phyloP scores from a whole-genome alignment of 257 asterid genomes.

The Salvia hispanica region DNA sequence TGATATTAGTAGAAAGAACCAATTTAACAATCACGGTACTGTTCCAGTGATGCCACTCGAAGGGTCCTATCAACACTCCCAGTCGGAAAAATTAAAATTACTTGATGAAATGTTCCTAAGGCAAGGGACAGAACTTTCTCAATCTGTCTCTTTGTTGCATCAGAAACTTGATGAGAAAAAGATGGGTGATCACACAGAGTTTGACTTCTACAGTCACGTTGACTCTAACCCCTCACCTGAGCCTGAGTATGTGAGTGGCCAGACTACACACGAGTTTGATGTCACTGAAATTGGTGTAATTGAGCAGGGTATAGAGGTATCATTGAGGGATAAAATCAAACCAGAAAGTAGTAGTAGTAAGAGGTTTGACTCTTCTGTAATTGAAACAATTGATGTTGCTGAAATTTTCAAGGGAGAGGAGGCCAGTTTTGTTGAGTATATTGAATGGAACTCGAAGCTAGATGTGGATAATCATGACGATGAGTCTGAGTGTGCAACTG shows the following conservation, averaged over 20 bases:
- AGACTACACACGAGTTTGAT: slow-evolving; percentile 37
- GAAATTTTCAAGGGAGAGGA: slow-evolving; percentile 57
- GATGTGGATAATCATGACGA: slow-evolving; percentile 29
- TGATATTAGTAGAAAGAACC: slow-evolving; percentile 32
- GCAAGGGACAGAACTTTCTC: slow-evolving; percentile 49
- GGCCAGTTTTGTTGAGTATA: slow-evolving; percentile 34
- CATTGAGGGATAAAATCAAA: slow-evolving; percentile 38
- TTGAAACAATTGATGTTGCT: slow-evolving; percentile 62
- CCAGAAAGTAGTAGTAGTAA: slow-evolving; percentile 41
- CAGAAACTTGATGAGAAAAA: slow-evolving; percentile 59
- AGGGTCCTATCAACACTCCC: slow-evolving; percentile 37
- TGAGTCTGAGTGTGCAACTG: slow-evolving; percentile 30
- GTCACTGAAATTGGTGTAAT: slow-evolving; percentile 38
- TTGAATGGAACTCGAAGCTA: slow-evolving; percentile 37
- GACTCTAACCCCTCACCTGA: slow-evolving; percentile 32
- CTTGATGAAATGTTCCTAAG: slow-evolving; percentile 41
- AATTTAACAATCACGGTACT: slow-evolving; percentile 20
- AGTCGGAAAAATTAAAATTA: slow-evolving; percentile 39
- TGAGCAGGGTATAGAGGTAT: slow-evolving; percentile 51
- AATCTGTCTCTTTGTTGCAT: slow-evolving; percentile 50
- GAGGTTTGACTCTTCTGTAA: slow-evolving; percentile 40
- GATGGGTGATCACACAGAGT: slow-evolving; percentile 32
- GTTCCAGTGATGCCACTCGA: slow-evolving; percentile 36
- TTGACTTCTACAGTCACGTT: slow-evolving; percentile 30
- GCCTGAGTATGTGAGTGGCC: slow-evolving; percentile 34